Conservation (phyloP, 352 stramenopile genomes). For the Pelagophyceae sp. region DNA sequence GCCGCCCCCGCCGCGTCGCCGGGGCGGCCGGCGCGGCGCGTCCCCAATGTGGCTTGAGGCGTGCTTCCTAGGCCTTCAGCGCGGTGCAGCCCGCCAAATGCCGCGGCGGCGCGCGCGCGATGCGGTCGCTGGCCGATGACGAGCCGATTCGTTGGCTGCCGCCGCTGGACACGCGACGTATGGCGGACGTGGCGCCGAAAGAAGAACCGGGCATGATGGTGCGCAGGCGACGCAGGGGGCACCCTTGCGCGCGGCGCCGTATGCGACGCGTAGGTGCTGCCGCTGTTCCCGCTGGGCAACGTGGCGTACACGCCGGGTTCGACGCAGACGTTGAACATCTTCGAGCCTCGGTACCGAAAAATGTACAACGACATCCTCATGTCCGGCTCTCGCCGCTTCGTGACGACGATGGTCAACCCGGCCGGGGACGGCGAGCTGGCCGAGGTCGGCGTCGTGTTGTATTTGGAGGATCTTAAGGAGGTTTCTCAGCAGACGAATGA, state of each 20-base stretch:
- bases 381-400: slow-evolving; percentile 55
- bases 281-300: slow-evolving; percentile 54
- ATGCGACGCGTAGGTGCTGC: slow-evolving; percentile 36
- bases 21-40: too few relatives aligned
- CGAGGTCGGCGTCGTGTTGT: slow-evolving; percentile 50
- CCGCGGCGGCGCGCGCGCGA: too few relatives aligned
- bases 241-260: not conserved
- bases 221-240: too few relatives aligned
- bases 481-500: slow-evolving; percentile 53
- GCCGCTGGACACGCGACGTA: not conserved
- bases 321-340: slow-evolving; percentile 60
- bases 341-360: slow-evolving; percentile 56
- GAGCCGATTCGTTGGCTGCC: slow-evolving; percentile 15
- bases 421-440: slow-evolving; percentile 48
- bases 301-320: slow-evolving; percentile 57
- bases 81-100: not conserved
- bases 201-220: not conserved
- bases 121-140: not conserved
- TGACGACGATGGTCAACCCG: slow-evolving; percentile 50
- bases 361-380: slow-evolving; percentile 64
- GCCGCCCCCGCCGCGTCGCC: too few relatives aligned
- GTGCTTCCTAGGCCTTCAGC: not conserved
- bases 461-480: slow-evolving; percentile 57
- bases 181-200: not conserved
- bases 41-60: not conserved